Evolutionary conservation across 345 rosid species (phyloP).

Genomic region (Lepidium aucheri): DNA sequence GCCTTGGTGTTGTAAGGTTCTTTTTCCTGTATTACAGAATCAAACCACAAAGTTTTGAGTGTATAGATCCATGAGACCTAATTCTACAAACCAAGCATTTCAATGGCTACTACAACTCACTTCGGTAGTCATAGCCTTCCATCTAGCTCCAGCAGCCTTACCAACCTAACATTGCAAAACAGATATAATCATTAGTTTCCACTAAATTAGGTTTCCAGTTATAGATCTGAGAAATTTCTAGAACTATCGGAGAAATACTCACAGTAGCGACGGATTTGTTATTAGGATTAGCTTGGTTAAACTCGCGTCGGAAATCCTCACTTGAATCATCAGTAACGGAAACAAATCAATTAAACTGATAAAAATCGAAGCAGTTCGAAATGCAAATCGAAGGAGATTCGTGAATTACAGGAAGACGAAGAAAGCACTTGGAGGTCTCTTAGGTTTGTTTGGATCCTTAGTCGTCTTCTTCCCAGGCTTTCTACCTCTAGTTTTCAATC

Average conservation of each 20-base stretch:
- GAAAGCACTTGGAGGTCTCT: slow-evolving; percentile 83
- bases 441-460: slow-evolving; percentile 87
- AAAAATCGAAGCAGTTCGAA: background rate
- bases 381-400: background rate
- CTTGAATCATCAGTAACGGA: slow-evolving; percentile 18
- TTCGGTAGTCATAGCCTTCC: slow-evolving; percentile 60
- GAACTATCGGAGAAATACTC: slow-evolving; percentile 7
- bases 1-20: slow-evolving; percentile 49
- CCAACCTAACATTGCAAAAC: slow-evolving; percentile 42
- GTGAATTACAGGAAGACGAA: slow-evolving; percentile 69
- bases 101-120: slow-evolving; percentile 34
- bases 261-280: slow-evolving; percentile 82
- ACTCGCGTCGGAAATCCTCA: slow-evolving; percentile 64
- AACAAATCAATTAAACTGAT: background rate
- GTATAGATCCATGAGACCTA: background rate
- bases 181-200: background rate
- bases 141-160: slow-evolving; percentile 70
- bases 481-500: slow-evolving; percentile 46
- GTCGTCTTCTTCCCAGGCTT: slow-evolving; percentile 49
- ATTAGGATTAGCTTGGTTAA: slow-evolving; percentile 57
- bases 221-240: slow-evolving; percentile 4
- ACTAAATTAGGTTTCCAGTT: background rate
- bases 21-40: slow-evolving; percentile 41
- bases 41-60: background rate
- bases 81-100: background rate